Evolutionary conservation across 257 asterid genomes (phyloP).

Genomic region (Fraxinus anomala): DNA sequence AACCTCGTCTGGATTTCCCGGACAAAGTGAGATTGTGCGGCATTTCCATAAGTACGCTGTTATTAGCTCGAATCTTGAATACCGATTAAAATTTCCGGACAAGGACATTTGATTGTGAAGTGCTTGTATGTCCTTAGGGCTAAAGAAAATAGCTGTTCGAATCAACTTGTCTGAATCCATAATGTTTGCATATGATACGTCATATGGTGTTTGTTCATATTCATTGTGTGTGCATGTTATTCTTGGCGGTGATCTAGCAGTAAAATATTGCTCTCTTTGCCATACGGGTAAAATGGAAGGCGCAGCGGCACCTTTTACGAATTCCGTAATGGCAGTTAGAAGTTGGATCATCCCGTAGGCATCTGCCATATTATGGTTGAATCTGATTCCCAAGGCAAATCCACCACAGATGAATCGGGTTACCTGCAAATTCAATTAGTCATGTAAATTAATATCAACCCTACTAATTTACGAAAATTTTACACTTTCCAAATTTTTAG

Average conservation of each 20-base stretch:
- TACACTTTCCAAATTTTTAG: too few species aligned
- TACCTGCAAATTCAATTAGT: slow-evolving; percentile 17
- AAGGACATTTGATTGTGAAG: not conserved
- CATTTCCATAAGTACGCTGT: slow-evolving; percentile 24
- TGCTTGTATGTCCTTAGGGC: slow-evolving; percentile 11
- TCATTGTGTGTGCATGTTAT: slow-evolving; percentile 28
- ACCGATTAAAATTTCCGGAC: not conserved
- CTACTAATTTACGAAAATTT: too few species aligned
- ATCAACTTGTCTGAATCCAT: slow-evolving; percentile 10
- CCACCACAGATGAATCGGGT: slow-evolving; percentile 35
- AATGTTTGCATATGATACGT: not conserved
- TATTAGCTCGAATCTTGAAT: slow-evolving; percentile 12
- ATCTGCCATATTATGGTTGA: slow-evolving; percentile 32
- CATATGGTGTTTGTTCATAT: slow-evolving; percentile 3
- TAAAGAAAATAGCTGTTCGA: slow-evolving; percentile 23
- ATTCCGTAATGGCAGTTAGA: slow-evolving; percentile 24
- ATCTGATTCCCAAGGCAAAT: slow-evolving; percentile 25
- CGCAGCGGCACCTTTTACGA: slow-evolving; percentile 13
- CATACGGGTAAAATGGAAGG: slow-evolving; percentile 31
- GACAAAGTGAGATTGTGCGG: slow-evolving; percentile 22
- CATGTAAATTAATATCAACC: too few species aligned
- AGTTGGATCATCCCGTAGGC: slow-evolving; percentile 25
- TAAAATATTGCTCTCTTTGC: slow-evolving; percentile 28
- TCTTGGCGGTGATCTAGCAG: slow-evolving; percentile 21
- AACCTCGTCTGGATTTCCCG: not conserved